phyloP scores from a whole-genome alignment of 352 stramenopile genomes.

The Phytophthora sp. region DNA sequence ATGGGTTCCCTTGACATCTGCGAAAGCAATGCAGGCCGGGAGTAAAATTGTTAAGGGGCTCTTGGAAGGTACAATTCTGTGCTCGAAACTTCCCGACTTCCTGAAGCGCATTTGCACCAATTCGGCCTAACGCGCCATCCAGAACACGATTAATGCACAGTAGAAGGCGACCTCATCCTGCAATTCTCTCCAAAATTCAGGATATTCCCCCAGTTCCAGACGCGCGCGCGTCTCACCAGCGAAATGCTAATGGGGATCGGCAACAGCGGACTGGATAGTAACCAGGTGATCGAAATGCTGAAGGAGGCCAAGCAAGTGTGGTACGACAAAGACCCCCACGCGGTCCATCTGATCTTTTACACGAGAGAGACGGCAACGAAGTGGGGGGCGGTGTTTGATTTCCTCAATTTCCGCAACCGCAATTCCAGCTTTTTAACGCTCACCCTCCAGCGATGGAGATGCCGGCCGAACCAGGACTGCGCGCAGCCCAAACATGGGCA shows the following conservation, averaged over 20 bases:
- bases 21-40: background rate
- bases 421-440: background rate
- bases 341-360: constrained; percentile 13
- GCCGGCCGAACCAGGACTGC: background rate
- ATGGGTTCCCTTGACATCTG: background rate
- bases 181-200: background rate
- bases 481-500: background rate
- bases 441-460: background rate
- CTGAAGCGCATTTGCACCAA: constrained; percentile 1
- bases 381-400: background rate
- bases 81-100: background rate
- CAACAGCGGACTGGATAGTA: background rate
- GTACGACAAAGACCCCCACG: background rate
- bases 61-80: background rate
- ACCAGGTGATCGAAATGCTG: background rate
- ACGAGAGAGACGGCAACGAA: constrained; percentile 1
- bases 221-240: background rate
- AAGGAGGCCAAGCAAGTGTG: constrained; percentile 12
- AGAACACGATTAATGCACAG: constrained; percentile 11
- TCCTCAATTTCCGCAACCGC: background rate
- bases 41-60: background rate
- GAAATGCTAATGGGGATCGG: background rate
- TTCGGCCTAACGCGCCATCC: background rate
- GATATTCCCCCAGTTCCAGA: constrained; percentile 9
- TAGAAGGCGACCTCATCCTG: constrained; percentile 15